Evolutionary conservation across 78 protist genomes (phyloP).

Genomic region (Planoprotostelium fungivorum): DNA sequence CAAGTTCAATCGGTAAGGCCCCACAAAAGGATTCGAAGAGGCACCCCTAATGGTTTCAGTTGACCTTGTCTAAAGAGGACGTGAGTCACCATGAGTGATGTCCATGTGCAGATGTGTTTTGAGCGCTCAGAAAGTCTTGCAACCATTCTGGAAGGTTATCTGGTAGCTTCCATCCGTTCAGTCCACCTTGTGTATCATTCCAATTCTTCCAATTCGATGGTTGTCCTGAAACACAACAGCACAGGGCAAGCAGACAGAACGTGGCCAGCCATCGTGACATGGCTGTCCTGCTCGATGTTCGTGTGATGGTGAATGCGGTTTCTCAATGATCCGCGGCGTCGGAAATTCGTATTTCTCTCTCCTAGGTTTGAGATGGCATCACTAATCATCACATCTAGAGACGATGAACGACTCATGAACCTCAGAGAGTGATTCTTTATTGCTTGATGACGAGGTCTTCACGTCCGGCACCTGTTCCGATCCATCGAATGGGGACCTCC

Average conservation of each 20-base stretch:
- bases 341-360: background rate
- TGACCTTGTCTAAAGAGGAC: background rate
- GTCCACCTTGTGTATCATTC: background rate
- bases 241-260: no score
- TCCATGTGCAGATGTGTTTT: background rate
- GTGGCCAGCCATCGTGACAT: no score
- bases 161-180: background rate
- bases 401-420: background rate
- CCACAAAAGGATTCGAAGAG: background rate
- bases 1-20: background rate
- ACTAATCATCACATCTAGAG: background rate
- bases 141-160: background rate
- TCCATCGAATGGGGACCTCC: conserved; percentile 3
- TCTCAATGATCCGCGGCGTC: no score
- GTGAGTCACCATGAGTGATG: background rate
- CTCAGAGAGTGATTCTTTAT: background rate
- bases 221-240: no score
- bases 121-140: background rate
- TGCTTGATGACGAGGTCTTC: background rate
- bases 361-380: background rate
- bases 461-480: background rate
- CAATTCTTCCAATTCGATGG: background rate
- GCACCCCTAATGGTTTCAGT: background rate
- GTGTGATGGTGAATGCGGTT: no score
- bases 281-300: no score